phyloP scores from a whole-genome alignment of 2,329 filamentous ascomycete genomes.

The Colletotrichum agaves region DNA sequence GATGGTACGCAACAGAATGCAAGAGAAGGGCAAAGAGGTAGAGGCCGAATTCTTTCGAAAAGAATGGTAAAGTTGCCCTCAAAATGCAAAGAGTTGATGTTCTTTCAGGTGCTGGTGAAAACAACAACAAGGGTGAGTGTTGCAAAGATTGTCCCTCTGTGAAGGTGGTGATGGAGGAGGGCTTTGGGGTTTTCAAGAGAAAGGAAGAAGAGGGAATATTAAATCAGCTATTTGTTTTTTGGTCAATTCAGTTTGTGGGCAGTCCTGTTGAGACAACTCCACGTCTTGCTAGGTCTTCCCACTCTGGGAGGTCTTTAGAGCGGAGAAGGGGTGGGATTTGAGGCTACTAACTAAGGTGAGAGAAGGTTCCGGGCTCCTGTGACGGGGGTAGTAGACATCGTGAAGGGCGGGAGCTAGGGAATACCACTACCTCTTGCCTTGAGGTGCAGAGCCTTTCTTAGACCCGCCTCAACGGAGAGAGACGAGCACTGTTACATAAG shows the following conservation, averaged over 20 bases:
- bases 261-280: background rate
- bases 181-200: background rate
- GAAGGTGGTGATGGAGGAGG: conserved; percentile 1
- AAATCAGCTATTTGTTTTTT: background rate
- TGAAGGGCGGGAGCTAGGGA: no score
- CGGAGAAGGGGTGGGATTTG: background rate
- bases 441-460: no score
- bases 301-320: background rate
- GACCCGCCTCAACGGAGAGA: no score
- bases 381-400: background rate
- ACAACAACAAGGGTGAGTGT: background rate
- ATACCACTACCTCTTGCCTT: no score
- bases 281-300: background rate
- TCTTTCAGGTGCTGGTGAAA: background rate
- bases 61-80: background rate
- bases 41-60: background rate
- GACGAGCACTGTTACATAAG: no score
- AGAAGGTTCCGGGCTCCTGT: background rate
- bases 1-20: no score
- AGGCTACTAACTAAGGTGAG: background rate
- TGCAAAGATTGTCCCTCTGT: background rate
- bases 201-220: background rate
- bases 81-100: background rate
- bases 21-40: background rate
- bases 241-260: background rate